phyloP scores from a whole-genome alignment of 495 filamentous ascomycete species.

The Stereocaulon alpinum region DNA sequence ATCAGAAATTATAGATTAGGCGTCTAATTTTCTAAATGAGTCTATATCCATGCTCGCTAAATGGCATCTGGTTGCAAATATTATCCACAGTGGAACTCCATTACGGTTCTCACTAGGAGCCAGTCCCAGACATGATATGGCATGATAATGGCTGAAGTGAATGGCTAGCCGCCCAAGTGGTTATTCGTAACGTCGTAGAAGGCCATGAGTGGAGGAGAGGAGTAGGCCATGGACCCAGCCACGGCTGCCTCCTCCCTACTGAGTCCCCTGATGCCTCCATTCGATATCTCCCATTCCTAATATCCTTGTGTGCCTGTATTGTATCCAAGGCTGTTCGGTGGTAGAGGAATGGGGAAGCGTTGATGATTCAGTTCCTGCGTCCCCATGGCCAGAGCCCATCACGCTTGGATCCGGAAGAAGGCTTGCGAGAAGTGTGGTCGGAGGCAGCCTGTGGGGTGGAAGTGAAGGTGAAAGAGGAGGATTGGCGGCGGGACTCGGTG shows the following conservation, averaged over 20 bases:
- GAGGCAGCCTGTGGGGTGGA: conserved; percentile 75
- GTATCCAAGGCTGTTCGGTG: no score
- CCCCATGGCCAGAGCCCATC: conserved; percentile 55
- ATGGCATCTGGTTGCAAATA: not conserved
- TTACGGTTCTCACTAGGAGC: conserved; percentile 14
- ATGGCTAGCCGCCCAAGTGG: conserved; percentile 20
- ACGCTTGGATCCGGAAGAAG: conserved; percentile 31
- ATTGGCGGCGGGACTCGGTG: conserved; percentile 6
- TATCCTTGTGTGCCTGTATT: no score
- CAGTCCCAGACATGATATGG: conserved; percentile 3
- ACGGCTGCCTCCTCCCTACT: no score
- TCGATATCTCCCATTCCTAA: no score
- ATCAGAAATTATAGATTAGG: no score
- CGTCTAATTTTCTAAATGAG: not conserved
- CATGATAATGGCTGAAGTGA: not conserved
- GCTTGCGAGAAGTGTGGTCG: conserved; percentile 49
- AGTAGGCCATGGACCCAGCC: no score
- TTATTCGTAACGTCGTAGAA: conserved; percentile 46
- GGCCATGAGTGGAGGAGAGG: no score
- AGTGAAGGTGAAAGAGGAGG: conserved; percentile 18
- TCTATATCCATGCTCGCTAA: not conserved
- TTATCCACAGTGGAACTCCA: conserved; percentile 11
- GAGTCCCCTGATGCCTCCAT: no score
- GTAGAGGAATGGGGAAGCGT: no score
- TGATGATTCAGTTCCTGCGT: conserved; percentile 65